Percentiles rank a stretch among this genome's conserved stretches.
phyloP scores from a whole-genome alignment of 2,329 filamentous ascomycete genomes.

The Diaporthe velutina region DNA sequence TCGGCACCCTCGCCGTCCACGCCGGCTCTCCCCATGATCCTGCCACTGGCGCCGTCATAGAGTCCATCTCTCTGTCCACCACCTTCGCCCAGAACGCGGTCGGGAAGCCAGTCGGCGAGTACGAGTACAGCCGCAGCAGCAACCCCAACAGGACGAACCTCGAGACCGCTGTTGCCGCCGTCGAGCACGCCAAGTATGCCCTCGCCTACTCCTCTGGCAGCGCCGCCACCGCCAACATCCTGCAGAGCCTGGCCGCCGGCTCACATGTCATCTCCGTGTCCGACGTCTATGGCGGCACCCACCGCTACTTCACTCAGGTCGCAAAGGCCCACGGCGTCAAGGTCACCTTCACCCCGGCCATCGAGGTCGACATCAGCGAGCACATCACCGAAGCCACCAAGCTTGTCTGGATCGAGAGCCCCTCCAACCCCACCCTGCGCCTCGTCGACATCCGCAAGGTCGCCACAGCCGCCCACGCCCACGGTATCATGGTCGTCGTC shows the following conservation, averaged over 20 bases:
- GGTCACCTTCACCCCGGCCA: constrained; percentile 93
- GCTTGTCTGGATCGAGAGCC: constrained; percentile 96
- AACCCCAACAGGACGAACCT: constrained; percentile 98
- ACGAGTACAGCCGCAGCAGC: constrained; percentile 93
- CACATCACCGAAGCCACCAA: constrained; percentile 92
- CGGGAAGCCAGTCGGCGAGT: constrained; percentile 86
- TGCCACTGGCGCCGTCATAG: constrained; percentile 93
- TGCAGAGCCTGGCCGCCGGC: constrained; percentile 90
- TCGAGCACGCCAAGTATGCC: constrained; percentile 93
- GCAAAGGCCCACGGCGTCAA: constrained; percentile 93
- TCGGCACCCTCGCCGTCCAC: constrained; percentile 95
- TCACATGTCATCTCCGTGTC: constrained; percentile 97
- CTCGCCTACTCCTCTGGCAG: constrained; percentile 95
- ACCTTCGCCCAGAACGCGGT: constrained; percentile 94
- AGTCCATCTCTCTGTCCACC: constrained; percentile 94
- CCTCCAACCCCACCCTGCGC: constrained; percentile 92
- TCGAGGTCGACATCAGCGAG: constrained; percentile 87
- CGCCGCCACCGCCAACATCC: constrained; percentile 91
- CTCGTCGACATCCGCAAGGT: constrained; percentile 94
- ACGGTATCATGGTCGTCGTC: constrained; percentile 95
- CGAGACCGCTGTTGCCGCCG: constrained; percentile 88
- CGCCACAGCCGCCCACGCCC: constrained; percentile 83
- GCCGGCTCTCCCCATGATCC: constrained; percentile 93
- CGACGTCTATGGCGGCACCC: constrained; percentile 97
- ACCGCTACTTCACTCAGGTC: constrained; percentile 98